phyloP scores from a whole-genome alignment of 768 basidiomycete species.

The Phallus indusiatus region DNA sequence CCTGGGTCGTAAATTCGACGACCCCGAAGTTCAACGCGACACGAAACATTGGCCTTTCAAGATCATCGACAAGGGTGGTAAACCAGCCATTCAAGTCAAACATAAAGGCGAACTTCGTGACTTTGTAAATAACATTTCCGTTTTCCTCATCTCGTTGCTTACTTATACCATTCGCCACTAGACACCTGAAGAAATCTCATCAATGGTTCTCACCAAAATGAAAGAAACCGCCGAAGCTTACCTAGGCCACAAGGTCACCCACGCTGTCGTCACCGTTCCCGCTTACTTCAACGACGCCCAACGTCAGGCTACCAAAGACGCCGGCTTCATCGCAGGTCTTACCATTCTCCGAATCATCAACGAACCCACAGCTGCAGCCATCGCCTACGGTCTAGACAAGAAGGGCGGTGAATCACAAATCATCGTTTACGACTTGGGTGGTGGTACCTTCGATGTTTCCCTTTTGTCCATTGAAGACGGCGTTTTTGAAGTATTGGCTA shows the following conservation, averaged over 20 bases:
- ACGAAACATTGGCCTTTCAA: constrained; percentile 90
- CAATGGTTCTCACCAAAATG: constrained; percentile 96
- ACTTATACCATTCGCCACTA: constrained; percentile 18
- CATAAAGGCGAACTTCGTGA: constrained; percentile 73
- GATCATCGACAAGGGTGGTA: constrained; percentile 68
- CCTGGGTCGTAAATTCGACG: constrained; percentile 79
- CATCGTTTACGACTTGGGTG: constrained; percentile 97
- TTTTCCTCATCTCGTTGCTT: background rate
- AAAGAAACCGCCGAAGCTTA: constrained; percentile 99
- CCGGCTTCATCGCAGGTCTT: constrained; percentile 90
- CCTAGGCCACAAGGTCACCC: constrained; percentile 90
- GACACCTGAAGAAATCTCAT: constrained; percentile 91
- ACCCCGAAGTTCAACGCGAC: constrained; percentile 72
- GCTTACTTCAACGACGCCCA: constrained; percentile 99
- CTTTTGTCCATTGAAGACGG: constrained; percentile 91
- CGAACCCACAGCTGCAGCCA: constrained; percentile 94
- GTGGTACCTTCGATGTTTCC: constrained; percentile 98
- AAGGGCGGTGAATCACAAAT: constrained; percentile 90
- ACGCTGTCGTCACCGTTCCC: constrained; percentile 97
- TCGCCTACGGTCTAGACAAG: constrained; percentile 98
- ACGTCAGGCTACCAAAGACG: constrained; percentile 98
- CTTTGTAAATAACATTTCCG: constrained; percentile 52
- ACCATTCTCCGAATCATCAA: constrained; percentile 96
- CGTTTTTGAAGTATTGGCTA: constrained; percentile 84
- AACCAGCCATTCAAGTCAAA: constrained; percentile 68